phyloP scores from a whole-genome alignment of 2,329 filamentous ascomycete genomes.

The Nigrospora sphaerica region DNA sequence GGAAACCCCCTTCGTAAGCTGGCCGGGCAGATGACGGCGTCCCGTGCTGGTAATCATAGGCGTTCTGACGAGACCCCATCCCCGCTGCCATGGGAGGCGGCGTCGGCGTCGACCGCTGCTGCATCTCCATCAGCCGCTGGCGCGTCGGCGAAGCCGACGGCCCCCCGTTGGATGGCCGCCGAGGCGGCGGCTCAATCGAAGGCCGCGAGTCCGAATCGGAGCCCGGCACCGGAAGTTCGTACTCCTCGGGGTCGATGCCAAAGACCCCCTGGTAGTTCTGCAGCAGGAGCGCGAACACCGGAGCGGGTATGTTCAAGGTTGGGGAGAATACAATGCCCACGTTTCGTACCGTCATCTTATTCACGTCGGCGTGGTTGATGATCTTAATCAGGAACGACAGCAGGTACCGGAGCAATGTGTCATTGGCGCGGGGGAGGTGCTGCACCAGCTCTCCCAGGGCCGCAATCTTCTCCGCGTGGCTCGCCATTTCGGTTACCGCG shows the following conservation, averaged over 20 bases:
- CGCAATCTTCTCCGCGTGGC: slow-evolving; percentile 67
- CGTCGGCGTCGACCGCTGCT: slow-evolving; percentile 38
- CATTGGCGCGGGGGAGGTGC: slow-evolving; percentile 72
- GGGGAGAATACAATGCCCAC: slow-evolving; percentile 98
- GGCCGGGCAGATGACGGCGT: slow-evolving; percentile 31
- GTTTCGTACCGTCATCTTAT: slow-evolving; percentile 98
- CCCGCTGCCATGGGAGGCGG: slow-evolving; percentile 29
- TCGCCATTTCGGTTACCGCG: slow-evolving; percentile 70
- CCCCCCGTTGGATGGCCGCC: slow-evolving; percentile 41
- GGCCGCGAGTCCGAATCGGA: slow-evolving; percentile 27
- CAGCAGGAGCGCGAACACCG: slow-evolving; percentile 88
- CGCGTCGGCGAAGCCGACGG: slow-evolving; percentile 43
- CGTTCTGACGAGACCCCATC: slow-evolving; percentile 25
- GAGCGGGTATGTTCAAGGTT: slow-evolving; percentile 90
- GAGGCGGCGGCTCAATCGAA: slow-evolving; percentile 24
- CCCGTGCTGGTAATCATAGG: slow-evolving; percentile 37
- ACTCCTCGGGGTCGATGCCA: slow-evolving; percentile 59
- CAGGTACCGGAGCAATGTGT: slow-evolving; percentile 74
- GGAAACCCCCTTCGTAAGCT: slow-evolving; percentile 37
- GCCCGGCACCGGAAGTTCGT: slow-evolving; percentile 44
- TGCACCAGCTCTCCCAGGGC: slow-evolving; percentile 74
- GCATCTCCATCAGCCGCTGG: slow-evolving; percentile 38
- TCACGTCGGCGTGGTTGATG: slow-evolving; percentile 80
- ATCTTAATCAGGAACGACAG: slow-evolving; percentile 87
- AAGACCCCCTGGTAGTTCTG: slow-evolving; percentile 88